Percentiles rank a stretch among this genome's conserved stretches.
Evolutionary conservation across 1,284 basidiomycete genomes (phyloP).

Genomic region (Malassezia caprae): DNA sequence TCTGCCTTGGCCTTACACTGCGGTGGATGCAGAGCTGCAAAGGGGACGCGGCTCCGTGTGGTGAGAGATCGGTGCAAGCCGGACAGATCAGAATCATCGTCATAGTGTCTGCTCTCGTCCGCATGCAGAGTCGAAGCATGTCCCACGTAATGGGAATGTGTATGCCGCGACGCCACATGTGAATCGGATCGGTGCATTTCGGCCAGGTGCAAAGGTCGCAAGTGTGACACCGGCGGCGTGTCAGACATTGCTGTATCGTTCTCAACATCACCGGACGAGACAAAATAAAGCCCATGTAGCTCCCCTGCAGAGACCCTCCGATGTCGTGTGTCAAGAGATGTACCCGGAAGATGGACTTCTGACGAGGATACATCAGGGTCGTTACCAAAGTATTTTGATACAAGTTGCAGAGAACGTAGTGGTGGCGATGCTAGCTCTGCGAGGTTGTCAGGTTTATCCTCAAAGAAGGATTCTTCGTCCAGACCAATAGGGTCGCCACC

Average conservation of each 20-base stretch:
- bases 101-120: not conserved
- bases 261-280: not conserved
- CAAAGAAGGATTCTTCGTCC: not conserved
- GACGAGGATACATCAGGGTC: not conserved
- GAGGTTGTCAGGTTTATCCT: not conserved
- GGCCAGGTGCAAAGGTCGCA: conserved; percentile 8
- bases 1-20: not conserved
- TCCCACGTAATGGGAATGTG: not conserved
- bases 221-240: not conserved
- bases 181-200: not conserved
- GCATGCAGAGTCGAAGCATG: not conserved
- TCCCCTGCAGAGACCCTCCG: conserved; percentile 1
- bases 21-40: conserved; percentile 10
- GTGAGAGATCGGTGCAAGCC: not conserved
- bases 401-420: conserved; percentile 8
- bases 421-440: not conserved
- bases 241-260: not conserved
- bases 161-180: not conserved
- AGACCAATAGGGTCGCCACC: not conserved
- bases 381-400: conserved; percentile 12
- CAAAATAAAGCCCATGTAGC: conserved; percentile 7
- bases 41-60: conserved; percentile 5
- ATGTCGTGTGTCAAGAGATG: not conserved
- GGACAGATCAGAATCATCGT: not conserved
- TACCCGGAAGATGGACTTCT: not conserved